These are phyloP conservation scores for Sarocladium kiliense DNA, from an alignment of 2,329 filamentous ascomycete species.

Conservation along the genomic window DNA sequence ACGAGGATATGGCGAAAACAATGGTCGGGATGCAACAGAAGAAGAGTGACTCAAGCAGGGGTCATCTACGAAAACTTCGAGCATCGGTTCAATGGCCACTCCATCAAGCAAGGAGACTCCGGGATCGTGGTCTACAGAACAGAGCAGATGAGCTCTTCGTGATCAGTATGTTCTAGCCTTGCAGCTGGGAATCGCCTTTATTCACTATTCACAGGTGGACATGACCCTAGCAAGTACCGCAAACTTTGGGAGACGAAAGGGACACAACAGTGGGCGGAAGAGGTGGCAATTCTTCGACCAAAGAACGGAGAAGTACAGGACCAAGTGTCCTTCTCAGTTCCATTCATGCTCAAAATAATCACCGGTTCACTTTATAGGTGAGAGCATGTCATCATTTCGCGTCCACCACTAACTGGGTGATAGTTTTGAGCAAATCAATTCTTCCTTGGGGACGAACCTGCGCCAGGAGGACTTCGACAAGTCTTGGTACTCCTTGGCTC, in stretches of 20 bases:
- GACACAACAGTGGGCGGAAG: neutral
- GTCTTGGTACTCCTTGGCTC: neutral
- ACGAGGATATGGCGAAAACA: neutral
- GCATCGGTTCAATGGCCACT: neutral
- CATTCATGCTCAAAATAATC: conserved; percentile 3
- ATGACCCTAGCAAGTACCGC: neutral
- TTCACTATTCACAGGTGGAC: neutral
- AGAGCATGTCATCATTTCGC: neutral
- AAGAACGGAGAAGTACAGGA: neutral
- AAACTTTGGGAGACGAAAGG: neutral
- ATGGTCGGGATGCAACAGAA: no score
- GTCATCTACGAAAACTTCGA: neutral
- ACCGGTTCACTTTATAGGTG: neutral
- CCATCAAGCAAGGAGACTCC: neutral
- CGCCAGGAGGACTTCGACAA: neutral
- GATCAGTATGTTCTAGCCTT: neutral
- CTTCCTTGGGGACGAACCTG: neutral
- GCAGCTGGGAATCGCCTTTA: neutral
- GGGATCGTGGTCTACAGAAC: neutral
- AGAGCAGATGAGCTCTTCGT: neutral
- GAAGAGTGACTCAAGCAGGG: neutral
- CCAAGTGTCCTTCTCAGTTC: conserved; percentile 1
- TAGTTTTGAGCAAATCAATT: neutral
- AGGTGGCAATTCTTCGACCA: neutral
- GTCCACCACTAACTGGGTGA: neutral